Evolutionary conservation across 495 filamentous ascomycete genomes (phyloP), one percentile per base, ranked within the genome.

Genomic region (Xylaria scruposa): DNA sequence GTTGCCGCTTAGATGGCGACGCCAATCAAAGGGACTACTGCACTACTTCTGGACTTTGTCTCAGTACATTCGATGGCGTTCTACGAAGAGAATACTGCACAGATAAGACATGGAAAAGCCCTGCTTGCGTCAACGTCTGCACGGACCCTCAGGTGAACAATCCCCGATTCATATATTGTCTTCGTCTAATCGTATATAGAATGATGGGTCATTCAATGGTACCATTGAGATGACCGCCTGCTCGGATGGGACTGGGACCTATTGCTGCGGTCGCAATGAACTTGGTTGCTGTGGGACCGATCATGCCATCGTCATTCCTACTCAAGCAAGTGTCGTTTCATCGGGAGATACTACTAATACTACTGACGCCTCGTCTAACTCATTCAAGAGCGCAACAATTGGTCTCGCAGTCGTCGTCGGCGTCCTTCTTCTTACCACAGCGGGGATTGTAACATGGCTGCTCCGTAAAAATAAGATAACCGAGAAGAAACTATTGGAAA

Each of bases 221-320:
- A 61, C 59, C 29, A 62, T 67, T 7, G 73, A 75, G 33, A 73
- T 78, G 68, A 77, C 77, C 26, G 67, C 73, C 19, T 77, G 77
- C 56, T 70, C 75, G 15, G 77, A 78, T 63, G 70, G 70, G 4
- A 72, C 74, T 8, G 70, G 70, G 10, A 74, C 73, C 9, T 78
- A 73, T 60, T 78, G 77, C 71, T 77, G 75, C 46, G 77, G 75
- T 17, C 72, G 46, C 19, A 76, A 78, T 59, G 62, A 78, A 38
- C 76, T 76, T 49, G 71, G 70, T 13, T 78, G 76, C 69, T 78
- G 76, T 67, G 76, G 76, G 13, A 78, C 76, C 24, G 33, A 69
- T 19, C 69, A 51, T 31, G 77, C 77, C 10, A 63, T 76, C 53
- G 47, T 63, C 17, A 67, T 73, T 47, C 76, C 71, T 8, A 72